A percentile compares a stretch with the other conserved stretches of the same genome.
phyloP scores from a whole-genome alignment of 2,329 filamentous ascomycete genomes.

The Xylariales sp. region DNA sequence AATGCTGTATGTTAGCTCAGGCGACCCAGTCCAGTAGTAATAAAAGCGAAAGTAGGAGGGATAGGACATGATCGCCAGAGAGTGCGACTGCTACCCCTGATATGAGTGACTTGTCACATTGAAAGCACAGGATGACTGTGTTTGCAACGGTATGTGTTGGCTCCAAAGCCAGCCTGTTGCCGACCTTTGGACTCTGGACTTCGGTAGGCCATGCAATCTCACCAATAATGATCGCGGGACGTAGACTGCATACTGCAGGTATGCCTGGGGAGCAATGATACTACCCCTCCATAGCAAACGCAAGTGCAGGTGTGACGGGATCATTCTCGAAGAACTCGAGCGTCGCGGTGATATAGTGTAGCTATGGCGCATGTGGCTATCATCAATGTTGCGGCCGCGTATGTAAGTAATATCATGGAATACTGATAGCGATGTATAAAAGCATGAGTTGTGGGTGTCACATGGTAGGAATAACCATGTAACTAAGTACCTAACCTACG shows the following conservation, averaged over 20 bases:
- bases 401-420: background rate
- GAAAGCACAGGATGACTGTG: background rate
- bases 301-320: background rate
- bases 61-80: background rate
- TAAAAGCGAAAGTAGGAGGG: background rate
- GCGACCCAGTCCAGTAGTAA: background rate
- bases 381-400: background rate
- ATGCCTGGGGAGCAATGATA: background rate
- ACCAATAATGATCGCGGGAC: constrained; percentile 4
- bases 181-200: constrained; percentile 2
- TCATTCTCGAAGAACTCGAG: background rate
- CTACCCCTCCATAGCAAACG: constrained; percentile 17
- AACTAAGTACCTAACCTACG: background rate
- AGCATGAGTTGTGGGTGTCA: background rate
- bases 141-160: constrained; percentile 23
- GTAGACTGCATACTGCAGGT: constrained; percentile 14
- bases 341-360: background rate
- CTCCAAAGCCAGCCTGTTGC: constrained; percentile 20
- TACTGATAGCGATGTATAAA: background rate
- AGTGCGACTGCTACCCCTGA: background rate
- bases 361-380: background rate
- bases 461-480: background rate
- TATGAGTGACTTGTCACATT: constrained; percentile 15
- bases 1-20: background rate
- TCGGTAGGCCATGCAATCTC: background rate